Percentiles rank a stretch among this genome's conserved stretches.
These are phyloP conservation scores for Crithidia expoeki DNA, from an alignment of 208 protist genomes.

Conservation along the genomic window DNA sequence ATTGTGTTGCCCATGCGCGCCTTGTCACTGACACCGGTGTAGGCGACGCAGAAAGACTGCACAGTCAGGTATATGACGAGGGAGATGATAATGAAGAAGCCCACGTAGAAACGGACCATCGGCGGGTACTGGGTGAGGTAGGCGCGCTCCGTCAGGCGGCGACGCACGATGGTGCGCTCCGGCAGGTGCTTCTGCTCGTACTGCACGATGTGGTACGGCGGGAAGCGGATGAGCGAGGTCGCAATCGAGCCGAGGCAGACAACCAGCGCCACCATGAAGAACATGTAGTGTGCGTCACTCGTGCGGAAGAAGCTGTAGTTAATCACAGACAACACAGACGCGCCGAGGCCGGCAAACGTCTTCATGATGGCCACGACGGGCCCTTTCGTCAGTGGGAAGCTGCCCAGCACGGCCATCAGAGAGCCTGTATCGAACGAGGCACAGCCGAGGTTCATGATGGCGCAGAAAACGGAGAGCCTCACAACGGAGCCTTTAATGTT, in stretches of 20 bases:
- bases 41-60: no score
- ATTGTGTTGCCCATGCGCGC: conserved; percentile 45
- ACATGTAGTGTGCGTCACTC: conserved; percentile 41
- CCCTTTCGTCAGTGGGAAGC: conserved; percentile 59
- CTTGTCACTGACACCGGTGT: no score
- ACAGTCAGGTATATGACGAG: conserved; percentile 54
- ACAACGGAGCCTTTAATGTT: conserved; percentile 38
- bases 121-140: conserved; percentile 60
- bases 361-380: conserved; percentile 63
- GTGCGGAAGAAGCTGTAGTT: conserved; percentile 65
- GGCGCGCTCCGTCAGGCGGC: conserved; percentile 36
- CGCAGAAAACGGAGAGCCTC: conserved; percentile 54
- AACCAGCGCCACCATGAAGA: conserved; percentile 54
- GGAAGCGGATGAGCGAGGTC: conserved; percentile 56
- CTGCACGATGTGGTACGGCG: conserved; percentile 58
- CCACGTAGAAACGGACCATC: conserved; percentile 50
- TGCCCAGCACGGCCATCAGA: conserved; percentile 67
- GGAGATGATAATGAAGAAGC: conserved; percentile 52
- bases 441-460: conserved; percentile 65
- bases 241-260: conserved; percentile 39
- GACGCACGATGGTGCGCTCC: conserved; percentile 41
- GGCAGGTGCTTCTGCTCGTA: conserved; percentile 47
- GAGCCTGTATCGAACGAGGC: conserved; percentile 60
- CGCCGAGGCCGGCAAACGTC: conserved; percentile 53
- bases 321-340: conserved; percentile 62